Evolutionary conservation across 164 flowering plant genomes (phyloP), one percentile per base, ranked within the genome.

Genomic region (Sextonia rubra): DNA sequence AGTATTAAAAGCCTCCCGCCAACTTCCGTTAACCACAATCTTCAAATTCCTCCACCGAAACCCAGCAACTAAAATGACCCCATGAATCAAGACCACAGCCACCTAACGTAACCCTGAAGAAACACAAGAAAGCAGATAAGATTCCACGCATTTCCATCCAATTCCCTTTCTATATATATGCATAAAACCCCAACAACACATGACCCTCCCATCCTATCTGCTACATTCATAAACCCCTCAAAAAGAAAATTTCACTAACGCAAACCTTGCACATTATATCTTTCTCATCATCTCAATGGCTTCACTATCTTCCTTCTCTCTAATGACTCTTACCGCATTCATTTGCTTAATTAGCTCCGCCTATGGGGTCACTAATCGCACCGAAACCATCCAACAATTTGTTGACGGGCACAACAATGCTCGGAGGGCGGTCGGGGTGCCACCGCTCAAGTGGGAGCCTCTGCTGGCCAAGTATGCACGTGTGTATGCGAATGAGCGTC

Each of bases 331-430:
- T 24, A 47, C n/a, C 29, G 2, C 7, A 22, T 29, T 52, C 24
- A 60, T 52, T 25, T 14, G 71, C 60, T 29, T 48, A 25, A 7
- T 52, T 25, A 17, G 17, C 60, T 12, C 27, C 2, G 8, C 71
- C 18, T 15, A 49, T 27, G 52, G 60, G 15, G 52, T 47, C 71
- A n/a, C 20, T 25, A 69, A 69, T 20, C 37, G 29, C 1, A 70
- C 72, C 2, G 64, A 71, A 68, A 18, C 66, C 56, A 71, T 71
- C 44, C 29, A 70, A 37, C 75, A 76, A 49, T 24, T 80, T 62
- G 9, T 80, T 9, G 74, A 68, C 0, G 76, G 77, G 6, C 82
- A 80, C 61, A 80, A 80, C 60, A 17, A 4, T 2, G 82, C 78
- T 11, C 68, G 82, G 37, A 14, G 49, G n/a, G 65, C 18, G 5